Percentiles rank a stretch among this genome's conserved stretches.
phyloP scores from a whole-genome alignment of 257 asterid genomes.

The Solanum chaucha region DNA sequence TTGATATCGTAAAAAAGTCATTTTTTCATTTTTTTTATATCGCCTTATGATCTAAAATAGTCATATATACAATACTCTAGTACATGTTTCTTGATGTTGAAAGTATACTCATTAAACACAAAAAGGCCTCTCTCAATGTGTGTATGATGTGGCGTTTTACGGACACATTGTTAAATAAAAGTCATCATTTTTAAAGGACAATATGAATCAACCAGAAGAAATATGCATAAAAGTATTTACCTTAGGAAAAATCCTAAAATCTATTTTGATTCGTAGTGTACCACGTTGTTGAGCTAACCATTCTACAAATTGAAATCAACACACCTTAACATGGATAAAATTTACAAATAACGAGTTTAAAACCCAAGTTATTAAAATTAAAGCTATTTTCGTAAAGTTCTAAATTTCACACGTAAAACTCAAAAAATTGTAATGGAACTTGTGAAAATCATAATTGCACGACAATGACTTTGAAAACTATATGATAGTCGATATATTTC shows the following conservation, averaged over 20 bases:
- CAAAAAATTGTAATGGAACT: not conserved
- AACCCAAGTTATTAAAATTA: not conserved
- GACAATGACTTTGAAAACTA: not conserved
- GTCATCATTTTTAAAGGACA: not conserved
- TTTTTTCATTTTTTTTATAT: too few relatives aligned
- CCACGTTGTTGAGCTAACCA: not conserved
- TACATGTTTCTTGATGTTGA: not conserved
- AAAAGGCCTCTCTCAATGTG: not conserved
- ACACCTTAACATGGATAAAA: not conserved
- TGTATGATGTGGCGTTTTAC: too few relatives aligned
- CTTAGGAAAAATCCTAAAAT: not conserved
- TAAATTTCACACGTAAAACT: not conserved
- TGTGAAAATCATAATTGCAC: not conserved
- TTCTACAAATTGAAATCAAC: not conserved
- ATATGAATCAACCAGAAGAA: not conserved
- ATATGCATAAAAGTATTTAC: not conserved
- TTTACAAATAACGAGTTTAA: not conserved
- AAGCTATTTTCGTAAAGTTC: not conserved
- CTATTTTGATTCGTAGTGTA: too few relatives aligned
- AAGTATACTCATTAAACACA: not conserved
- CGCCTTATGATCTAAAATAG: too few relatives aligned
- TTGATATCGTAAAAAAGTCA: too few relatives aligned
- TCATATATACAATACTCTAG: too few relatives aligned
- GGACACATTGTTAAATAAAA: not conserved
- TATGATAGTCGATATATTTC: not conserved